phyloP scores from a whole-genome alignment of 495 filamentous ascomycete genomes.

The Aspergillus carlsbadensis region DNA sequence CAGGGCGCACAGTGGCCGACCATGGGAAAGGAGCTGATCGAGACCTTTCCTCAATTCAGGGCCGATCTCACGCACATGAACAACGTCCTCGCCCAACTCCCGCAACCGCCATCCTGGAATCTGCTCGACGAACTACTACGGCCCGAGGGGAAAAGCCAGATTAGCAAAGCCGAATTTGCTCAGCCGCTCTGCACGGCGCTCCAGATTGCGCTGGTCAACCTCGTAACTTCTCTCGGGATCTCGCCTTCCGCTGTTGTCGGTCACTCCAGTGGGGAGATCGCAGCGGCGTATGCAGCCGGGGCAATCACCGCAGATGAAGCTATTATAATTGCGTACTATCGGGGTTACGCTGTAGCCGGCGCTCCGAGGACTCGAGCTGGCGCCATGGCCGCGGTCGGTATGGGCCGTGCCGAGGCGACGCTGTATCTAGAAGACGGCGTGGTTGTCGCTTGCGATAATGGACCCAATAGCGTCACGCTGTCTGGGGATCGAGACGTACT shows the following conservation, averaged over 20 bases:
- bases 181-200: slow-evolving; percentile 36
- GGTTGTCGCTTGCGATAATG: slow-evolving; percentile 20
- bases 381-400: slow-evolving; percentile 35
- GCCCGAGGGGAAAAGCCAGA: not conserved
- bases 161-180: slow-evolving; percentile 10
- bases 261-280: slow-evolving; percentile 25
- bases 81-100: not conserved
- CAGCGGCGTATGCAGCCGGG: slow-evolving; percentile 17
- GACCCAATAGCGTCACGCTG: slow-evolving; percentile 22
- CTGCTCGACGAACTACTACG: not conserved
- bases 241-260: slow-evolving; percentile 11
- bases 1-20: slow-evolving; percentile 25
- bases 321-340: slow-evolving; percentile 26
- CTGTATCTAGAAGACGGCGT: not conserved
- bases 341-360: slow-evolving; percentile 26
- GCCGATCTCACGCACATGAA: not conserved
- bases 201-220: slow-evolving; percentile 12
- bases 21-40: slow-evolving; percentile 21
- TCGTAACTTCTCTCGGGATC: slow-evolving; percentile 7
- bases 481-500: slow-evolving; percentile 34
- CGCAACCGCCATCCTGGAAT: not conserved
- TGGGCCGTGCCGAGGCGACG: slow-evolving; percentile 21
- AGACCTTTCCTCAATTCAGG: slow-evolving; percentile 1
- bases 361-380: not conserved
- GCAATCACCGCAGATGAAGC: slow-evolving; percentile 17